Base-by-base conservation (phyloP, 306 rosid genomes). In the Purshia tridentata region DNA sequence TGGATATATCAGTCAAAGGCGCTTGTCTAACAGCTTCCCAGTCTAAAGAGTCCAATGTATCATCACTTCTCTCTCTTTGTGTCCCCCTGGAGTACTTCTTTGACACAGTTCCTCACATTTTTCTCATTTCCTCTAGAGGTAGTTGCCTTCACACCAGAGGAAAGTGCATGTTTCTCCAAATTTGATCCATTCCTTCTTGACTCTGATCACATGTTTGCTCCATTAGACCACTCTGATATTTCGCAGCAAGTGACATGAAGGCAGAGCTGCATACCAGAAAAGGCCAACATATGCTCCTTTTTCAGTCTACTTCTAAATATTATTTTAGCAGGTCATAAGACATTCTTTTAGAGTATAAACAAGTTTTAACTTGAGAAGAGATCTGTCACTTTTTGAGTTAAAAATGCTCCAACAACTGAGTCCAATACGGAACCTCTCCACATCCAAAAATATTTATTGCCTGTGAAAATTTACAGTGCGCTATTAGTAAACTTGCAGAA, bases 21-120 rank as follows among this genome's bases (percentile, higher is more conserved):
- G 92, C 92, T 18, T 42, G 42, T 70, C 86, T 77, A 40, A 91
- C 85, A 4, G 85, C 91, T 70, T 91, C 88, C 88, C 91, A 89
- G 54, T 91, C 90, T 37, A 83, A 57, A 45, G 89, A 86, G 53
- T 89, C 89, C 84, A 51, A 62, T 44, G 8, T 44, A 44, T 44
- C 47, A 15, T 72, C 59, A 40, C 77, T 66, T 3, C 16, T 62
- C 3, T 62, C 49, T 65, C 82, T 68, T 37, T 60, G 48, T 54
- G 59, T 44, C 16, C 40, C 39, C 3, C 4, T 40, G 2, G 58
- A 53, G 16, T 46, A 64, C 6, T 63, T 81, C 13, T 67, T 69
- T 72, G 65, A 56, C 76, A 12, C 77, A 75, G 47, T 44, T 66
- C 72, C 8, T 59, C 82, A 4, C 66, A 44, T 22, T 52, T 70